These are phyloP conservation scores for Phoma herbarum DNA, from an alignment of 2,329 filamentous ascomycete species.

Conservation along the genomic window DNA sequence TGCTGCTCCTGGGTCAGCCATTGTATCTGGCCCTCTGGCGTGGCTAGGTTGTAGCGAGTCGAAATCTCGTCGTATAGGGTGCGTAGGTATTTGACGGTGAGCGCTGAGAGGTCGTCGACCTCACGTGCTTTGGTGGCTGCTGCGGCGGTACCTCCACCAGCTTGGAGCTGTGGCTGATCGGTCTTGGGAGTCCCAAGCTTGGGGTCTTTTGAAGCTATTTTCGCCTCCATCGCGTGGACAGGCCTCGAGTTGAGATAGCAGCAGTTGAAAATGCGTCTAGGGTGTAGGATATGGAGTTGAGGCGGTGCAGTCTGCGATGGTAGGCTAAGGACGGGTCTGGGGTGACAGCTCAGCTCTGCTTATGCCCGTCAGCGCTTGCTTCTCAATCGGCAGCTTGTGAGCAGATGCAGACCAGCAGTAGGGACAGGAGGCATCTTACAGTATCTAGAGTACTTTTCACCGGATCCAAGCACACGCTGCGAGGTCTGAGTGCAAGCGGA, in stretches of 20 bases:
- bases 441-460: not conserved
- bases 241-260: not conserved
- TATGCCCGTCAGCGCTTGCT: slow-evolving; percentile 21
- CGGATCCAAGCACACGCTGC: slow-evolving; percentile 4
- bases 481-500: slow-evolving; percentile 6
- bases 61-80: slow-evolving; percentile 40
- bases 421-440: not conserved
- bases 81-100: slow-evolving; percentile 42
- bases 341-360: slow-evolving; percentile 30
- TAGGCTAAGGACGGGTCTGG: slow-evolving; percentile 1
- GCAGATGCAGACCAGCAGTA: not conserved
- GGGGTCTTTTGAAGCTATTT: slow-evolving; percentile 34
- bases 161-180: slow-evolving; percentile 48
- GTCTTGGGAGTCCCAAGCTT: slow-evolving; percentile 46
- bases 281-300: not conserved
- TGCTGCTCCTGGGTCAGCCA: slow-evolving; percentile 48
- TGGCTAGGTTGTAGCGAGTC: slow-evolving; percentile 42
- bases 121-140: slow-evolving; percentile 38
- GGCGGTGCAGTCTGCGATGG: not conserved
- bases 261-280: not conserved
- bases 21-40: slow-evolving; percentile 41
- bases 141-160: slow-evolving; percentile 49
- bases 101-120: slow-evolving; percentile 43
- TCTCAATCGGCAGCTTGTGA: not conserved
- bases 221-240: slow-evolving; percentile 25